Conservation (phyloP, 1,139 yeast species). For the Meyerozyma guilliermondii region DNA sequence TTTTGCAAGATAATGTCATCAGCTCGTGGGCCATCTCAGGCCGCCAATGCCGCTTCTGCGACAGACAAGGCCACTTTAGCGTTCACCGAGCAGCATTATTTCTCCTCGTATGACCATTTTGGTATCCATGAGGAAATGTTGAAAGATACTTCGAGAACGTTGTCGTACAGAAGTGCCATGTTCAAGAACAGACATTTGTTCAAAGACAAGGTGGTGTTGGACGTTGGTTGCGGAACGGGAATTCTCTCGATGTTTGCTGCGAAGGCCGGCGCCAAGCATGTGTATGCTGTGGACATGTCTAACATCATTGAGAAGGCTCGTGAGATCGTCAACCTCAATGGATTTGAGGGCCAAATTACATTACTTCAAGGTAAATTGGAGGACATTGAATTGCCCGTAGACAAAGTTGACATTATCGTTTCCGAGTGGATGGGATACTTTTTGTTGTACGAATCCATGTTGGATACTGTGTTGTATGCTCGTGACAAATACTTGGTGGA, state of each 20-base stretch:
- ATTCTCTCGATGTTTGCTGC: conserved; percentile 98
- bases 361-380: conserved; percentile 90
- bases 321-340: conserved; percentile 79
- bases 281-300: conserved; percentile 95
- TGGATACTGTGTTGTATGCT: conserved; percentile 92
- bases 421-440: conserved; percentile 99
- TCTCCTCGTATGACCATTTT: conserved; percentile 91
- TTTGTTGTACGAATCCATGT: conserved; percentile 92
- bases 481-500: conserved; percentile 85
- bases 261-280: conserved; percentile 95
- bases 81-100: conserved; percentile 83
- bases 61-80: conserved; percentile 53
- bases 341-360: conserved; percentile 83
- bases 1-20: not conserved
- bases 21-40: not conserved
- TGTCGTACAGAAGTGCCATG: conserved; percentile 89
- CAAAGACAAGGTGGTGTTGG: conserved; percentile 92
- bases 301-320: conserved; percentile 92
- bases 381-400: conserved; percentile 78
- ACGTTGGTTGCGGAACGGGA: conserved; percentile 99
- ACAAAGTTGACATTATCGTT: conserved; percentile 86
- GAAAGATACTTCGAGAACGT: conserved; percentile 89
- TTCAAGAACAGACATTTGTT: conserved; percentile 84
- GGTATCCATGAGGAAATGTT: conserved; percentile 99
- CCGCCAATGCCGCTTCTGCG: conserved; percentile 20